Conservation (phyloP, 495 filamentous ascomycete genomes). For the Podospora anserina region DNA sequence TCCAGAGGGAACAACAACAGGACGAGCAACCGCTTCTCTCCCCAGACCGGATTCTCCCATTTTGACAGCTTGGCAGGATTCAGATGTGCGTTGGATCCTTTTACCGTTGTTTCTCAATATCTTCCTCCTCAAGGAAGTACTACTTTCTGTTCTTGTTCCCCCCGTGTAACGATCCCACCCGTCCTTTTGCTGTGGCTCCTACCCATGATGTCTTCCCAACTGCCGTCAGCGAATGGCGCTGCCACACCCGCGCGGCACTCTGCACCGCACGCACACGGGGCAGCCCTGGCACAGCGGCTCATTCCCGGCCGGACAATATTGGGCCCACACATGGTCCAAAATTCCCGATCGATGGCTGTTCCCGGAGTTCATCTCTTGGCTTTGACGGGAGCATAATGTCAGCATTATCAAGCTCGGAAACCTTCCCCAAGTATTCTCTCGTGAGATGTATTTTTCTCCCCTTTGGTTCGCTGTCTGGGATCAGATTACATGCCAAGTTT, state of each 20-base stretch:
- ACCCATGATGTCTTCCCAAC: neutral
- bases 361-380: neutral
- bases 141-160: conserved; percentile 20
- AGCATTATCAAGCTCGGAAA: neutral
- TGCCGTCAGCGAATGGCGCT: conserved; percentile 6
- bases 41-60: neutral
- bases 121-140: conserved; percentile 4
- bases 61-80: conserved; percentile 17
- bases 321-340: neutral
- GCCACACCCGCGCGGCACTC: neutral
- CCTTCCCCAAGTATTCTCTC: neutral
- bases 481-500: neutral
- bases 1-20: neutral
- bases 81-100: conserved; percentile 13
- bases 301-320: neutral
- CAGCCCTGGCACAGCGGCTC: neutral
- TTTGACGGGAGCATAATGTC: neutral
- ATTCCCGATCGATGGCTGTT: neutral
- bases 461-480: neutral
- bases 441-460: neutral
- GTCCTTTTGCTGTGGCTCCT: neutral
- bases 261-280: neutral
- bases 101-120: neutral
- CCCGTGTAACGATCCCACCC: conserved; percentile 9
- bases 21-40: neutral